Evolutionary conservation across 495 filamentous ascomycete species (phyloP).

Genomic region (Articulospora tetracladia): DNA sequence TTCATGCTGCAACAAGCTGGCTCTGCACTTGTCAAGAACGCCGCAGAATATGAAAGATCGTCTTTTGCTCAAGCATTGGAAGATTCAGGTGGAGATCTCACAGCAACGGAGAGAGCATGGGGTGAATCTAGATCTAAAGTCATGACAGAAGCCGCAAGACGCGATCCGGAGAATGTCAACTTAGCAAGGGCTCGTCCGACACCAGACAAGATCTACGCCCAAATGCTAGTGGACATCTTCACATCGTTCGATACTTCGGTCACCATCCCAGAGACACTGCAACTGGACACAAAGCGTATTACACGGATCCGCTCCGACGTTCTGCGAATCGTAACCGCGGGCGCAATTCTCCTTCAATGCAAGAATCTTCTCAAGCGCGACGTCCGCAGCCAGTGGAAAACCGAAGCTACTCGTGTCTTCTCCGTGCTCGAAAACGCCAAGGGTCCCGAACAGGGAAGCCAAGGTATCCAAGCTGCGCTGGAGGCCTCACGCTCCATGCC

Average conservation of each 20-base stretch:
- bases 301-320: constrained; percentile 60
- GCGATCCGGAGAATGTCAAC: constrained; percentile 66
- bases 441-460: constrained; percentile 43
- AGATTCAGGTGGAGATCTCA: constrained; percentile 51
- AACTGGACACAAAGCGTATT: constrained; percentile 72
- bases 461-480: constrained; percentile 71
- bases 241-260: constrained; percentile 42
- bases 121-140: constrained; percentile 62
- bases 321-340: constrained; percentile 72
- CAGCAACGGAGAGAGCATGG: constrained; percentile 70
- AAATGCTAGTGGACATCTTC: constrained; percentile 60
- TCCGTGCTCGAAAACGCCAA: constrained; percentile 37
- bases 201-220: constrained; percentile 73
- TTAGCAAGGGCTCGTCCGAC: constrained; percentile 50
- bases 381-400: constrained; percentile 83
- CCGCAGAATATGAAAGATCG: constrained; percentile 73
- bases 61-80: constrained; percentile 69
- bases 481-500: constrained; percentile 82
- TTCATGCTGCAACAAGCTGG: constrained; percentile 81
- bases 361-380: constrained; percentile 96
- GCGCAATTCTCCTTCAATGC: constrained; percentile 80
- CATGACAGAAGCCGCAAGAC: constrained; percentile 63
- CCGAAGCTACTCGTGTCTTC: constrained; percentile 74
- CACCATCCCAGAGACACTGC: constrained; percentile 78
- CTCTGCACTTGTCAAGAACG: constrained; percentile 77